Base-by-base conservation (phyloP, 2,329 filamentous ascomycete genomes). In the Myriangium duriaei region DNA sequence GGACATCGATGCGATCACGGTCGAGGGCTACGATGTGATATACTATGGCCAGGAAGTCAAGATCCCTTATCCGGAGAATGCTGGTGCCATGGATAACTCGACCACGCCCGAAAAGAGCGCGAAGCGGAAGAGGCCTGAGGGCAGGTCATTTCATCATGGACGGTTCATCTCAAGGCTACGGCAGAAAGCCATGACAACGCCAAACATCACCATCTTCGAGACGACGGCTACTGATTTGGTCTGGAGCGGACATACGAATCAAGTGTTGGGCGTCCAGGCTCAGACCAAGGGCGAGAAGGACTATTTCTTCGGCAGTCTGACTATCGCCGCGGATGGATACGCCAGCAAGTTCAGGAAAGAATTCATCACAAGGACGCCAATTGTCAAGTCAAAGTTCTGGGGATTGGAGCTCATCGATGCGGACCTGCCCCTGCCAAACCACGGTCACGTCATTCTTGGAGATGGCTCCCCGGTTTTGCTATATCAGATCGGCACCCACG, bases 401-500 rank as follows among this genome's bases (percentile, higher is more conserved):
- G 91, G 80, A 9, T 72, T 98, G 21, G 88, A 98, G 59, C 72
- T 98, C 45, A 82, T 91, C 53, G 87, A 96, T 58, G 84, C 82
- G 40, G 70, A 78, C 15, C 72, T 96, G 7, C 84, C 86, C 2
- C 68, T 72, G 37, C 74, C 77, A 2, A 67, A 76, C 45, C 83
- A 84, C 56, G 91, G 88, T 13, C 86, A 93, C 59, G 88, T 98
- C 47, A 69, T 95, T 39, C 81, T 98, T 45, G 79, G 79, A 50
- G 73, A 83, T 46, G 72, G 74, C 32, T 67, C 76, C 0, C 88
- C 91, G 1, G 76, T 94, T 21, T 76, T 98, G 15, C 73, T 98
- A 42, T 98, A 98, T 67, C 91, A 96, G 63, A 98, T 98, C 56
- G 88, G 91, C 54, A 81, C 84, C 4, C 87, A 81, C 62, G 91